A percentile compares a stretch with the other conserved stretches of the same genome.
phyloP scores from a whole-genome alignment of 1,139 yeast species.

The Yamadazyma sp. region DNA sequence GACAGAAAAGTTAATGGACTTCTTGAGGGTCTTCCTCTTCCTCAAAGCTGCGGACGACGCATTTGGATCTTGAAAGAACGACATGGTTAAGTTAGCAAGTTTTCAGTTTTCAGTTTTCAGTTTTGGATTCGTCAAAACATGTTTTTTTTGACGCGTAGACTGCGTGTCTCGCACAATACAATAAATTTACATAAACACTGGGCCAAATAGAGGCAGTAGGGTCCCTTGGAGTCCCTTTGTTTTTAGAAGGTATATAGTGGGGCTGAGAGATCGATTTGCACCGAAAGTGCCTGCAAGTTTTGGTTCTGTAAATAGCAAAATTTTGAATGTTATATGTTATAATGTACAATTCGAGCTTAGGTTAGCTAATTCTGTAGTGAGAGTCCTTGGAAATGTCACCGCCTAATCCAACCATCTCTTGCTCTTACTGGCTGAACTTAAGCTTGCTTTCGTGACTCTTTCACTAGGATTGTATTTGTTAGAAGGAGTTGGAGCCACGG shows the following conservation, averaged over 20 bases:
- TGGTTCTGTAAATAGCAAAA: no score
- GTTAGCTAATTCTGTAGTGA: not conserved
- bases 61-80: slow-evolving; percentile 18
- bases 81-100: slow-evolving; percentile 8
- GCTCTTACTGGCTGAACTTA: slow-evolving; percentile 36
- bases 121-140: slow-evolving; percentile 1
- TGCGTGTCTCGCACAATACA: not conserved
- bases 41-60: slow-evolving; percentile 45
- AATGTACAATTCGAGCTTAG: not conserved
- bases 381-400: no score
- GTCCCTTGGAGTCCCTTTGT: no score
- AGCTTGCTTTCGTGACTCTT: slow-evolving; percentile 39
- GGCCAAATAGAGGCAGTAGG: no score
- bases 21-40: slow-evolving; percentile 56
- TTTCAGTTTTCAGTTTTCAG: slow-evolving; percentile 1
- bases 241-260: no score
- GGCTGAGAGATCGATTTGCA: no score
- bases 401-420: slow-evolving; percentile 37
- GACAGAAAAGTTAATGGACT: slow-evolving; percentile 53
- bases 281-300: no score
- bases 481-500: slow-evolving; percentile 67
- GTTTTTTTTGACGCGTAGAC: slow-evolving; percentile 1
- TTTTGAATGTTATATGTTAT: no score
- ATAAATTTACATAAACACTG: no score
- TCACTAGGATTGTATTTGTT: slow-evolving; percentile 43